A percentile compares a stretch with the other conserved stretches of the same genome.
These are phyloP conservation scores for Galerina marginata DNA, from an alignment of 768 basidiomycete genomes.

Conservation along the genomic window DNA sequence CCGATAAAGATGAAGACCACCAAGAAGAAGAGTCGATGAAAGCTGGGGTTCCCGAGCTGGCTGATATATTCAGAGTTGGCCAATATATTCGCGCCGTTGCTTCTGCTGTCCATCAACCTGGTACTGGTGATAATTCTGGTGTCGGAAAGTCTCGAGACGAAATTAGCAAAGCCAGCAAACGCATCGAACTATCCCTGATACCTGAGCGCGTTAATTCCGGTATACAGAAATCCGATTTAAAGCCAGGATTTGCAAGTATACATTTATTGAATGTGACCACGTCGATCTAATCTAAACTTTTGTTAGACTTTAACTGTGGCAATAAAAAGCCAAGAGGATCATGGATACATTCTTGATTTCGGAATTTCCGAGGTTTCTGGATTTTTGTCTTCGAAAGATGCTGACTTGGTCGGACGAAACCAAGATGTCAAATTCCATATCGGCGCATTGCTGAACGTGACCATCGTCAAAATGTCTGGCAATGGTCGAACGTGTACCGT, in stretches of 20 bases:
- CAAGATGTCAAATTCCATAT: slow-evolving; percentile 45
- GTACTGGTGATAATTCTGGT: slow-evolving; percentile 61
- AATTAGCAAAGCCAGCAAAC: slow-evolving; percentile 66
- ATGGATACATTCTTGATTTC: slow-evolving; percentile 90
- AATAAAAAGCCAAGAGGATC: slow-evolving; percentile 88
- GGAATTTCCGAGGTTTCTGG: slow-evolving; percentile 81
- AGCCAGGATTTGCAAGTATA: slow-evolving; percentile 71
- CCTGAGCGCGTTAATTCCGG: slow-evolving; percentile 88
- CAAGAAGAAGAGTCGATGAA: slow-evolving; percentile 42
- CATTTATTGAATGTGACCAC: slow-evolving; percentile 7
- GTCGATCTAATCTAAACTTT: slow-evolving; percentile 8
- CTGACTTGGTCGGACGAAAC: slow-evolving; percentile 42
- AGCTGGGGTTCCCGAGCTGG: slow-evolving; percentile 66
- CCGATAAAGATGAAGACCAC: slow-evolving; percentile 54
- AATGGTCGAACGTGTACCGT: slow-evolving; percentile 85
- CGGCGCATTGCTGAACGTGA: slow-evolving; percentile 71
- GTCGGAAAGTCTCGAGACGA: slow-evolving; percentile 73
- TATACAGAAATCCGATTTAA: slow-evolving; percentile 78
- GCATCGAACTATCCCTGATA: slow-evolving; percentile 84
- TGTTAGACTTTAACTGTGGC: slow-evolving; percentile 74
- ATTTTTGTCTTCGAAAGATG: slow-evolving; percentile 84
- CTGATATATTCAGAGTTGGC: slow-evolving; percentile 79
- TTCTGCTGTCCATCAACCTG: slow-evolving; percentile 67
- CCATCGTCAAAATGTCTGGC: slow-evolving; percentile 69
- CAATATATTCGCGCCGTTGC: slow-evolving; percentile 87